Conservation (phyloP, 2,329 filamentous ascomycete species). For the Chalaropsis ovoidea region DNA sequence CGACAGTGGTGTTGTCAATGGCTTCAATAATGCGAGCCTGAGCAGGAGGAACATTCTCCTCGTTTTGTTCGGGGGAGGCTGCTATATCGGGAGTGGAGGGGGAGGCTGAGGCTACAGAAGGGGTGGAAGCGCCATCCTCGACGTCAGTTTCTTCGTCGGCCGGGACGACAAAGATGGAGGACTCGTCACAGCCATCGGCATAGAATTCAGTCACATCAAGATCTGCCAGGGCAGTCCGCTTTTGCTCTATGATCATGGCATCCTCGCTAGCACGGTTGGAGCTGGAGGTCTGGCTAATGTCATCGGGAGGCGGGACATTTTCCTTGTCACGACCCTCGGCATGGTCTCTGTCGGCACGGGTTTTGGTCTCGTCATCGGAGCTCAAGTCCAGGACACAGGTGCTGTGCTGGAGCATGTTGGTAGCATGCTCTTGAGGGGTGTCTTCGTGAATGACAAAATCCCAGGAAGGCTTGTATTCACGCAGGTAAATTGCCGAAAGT, state of each 20-base stretch:
- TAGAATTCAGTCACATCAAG: slow-evolving; percentile 60
- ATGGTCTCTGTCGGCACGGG: slow-evolving; percentile 42
- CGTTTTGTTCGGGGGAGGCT: background rate
- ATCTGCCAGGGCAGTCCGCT: slow-evolving; percentile 55
- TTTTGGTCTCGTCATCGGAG: slow-evolving; percentile 67
- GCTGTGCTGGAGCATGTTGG: slow-evolving; percentile 85
- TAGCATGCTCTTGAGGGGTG: slow-evolving; percentile 78
- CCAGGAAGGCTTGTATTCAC: slow-evolving; percentile 57
- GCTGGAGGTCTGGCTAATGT: slow-evolving; percentile 49
- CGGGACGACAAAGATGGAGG: slow-evolving; percentile 52
- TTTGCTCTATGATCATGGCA: slow-evolving; percentile 53
- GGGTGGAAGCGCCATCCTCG: slow-evolving; percentile 5
- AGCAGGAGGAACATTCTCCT: background rate
- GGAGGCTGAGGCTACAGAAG: background rate
- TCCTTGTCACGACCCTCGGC: slow-evolving; percentile 71
- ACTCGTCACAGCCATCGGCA: slow-evolving; percentile 53
- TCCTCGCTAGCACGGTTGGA: slow-evolving; percentile 35
- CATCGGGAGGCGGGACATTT: slow-evolving; percentile 69
- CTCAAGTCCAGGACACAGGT: slow-evolving; percentile 80
- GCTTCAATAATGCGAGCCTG: slow-evolving; percentile 4
- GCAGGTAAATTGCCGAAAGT: slow-evolving; percentile 25
- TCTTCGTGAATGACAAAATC: slow-evolving; percentile 94
- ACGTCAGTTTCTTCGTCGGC: slow-evolving; percentile 42
- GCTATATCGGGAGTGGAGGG: background rate
- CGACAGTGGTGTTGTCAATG: slow-evolving; percentile 23